phyloP scores from a whole-genome alignment of 2,329 filamentous ascomycete species.

The Penicillium occitanis region DNA sequence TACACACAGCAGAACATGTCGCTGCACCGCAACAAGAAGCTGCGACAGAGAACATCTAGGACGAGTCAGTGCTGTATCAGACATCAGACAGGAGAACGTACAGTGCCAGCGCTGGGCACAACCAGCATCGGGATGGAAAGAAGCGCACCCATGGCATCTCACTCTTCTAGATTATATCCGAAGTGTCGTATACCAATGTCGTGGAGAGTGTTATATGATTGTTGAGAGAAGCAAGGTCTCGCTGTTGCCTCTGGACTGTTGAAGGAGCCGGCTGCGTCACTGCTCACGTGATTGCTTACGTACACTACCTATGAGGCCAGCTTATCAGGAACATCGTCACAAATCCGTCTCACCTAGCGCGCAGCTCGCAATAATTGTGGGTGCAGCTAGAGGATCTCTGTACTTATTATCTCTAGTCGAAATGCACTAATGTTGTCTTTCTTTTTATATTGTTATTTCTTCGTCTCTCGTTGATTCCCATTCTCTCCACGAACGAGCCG shows the following conservation, averaged over 20 bases:
- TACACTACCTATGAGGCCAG: background rate
- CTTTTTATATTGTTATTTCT: background rate
- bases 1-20: constrained; percentile 93
- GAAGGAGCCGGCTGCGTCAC: constrained; percentile 15
- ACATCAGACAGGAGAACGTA: constrained; percentile 51
- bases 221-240: background rate
- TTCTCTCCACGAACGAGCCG: background rate
- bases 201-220: background rate
- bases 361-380: constrained; percentile 9
- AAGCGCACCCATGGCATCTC: constrained; percentile 74
- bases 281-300: constrained; percentile 12
- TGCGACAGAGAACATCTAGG: constrained; percentile 70
- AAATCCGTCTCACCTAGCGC: background rate
- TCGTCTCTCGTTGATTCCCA: constrained; percentile 10
- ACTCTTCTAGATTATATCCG: background rate
- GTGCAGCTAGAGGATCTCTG: background rate
- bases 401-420: too few species aligned
- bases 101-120: constrained; percentile 79
- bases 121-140: constrained; percentile 87
- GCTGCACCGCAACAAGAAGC: constrained; percentile 95
- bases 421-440: background rate
- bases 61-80: constrained; percentile 21
- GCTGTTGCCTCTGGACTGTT: background rate
- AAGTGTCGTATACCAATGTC: background rate
- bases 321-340: constrained; percentile 17